These are phyloP conservation scores for Eucalyptus marginata DNA, from an alignment of 345 rosid genomes.

Conservation along the genomic window DNA sequence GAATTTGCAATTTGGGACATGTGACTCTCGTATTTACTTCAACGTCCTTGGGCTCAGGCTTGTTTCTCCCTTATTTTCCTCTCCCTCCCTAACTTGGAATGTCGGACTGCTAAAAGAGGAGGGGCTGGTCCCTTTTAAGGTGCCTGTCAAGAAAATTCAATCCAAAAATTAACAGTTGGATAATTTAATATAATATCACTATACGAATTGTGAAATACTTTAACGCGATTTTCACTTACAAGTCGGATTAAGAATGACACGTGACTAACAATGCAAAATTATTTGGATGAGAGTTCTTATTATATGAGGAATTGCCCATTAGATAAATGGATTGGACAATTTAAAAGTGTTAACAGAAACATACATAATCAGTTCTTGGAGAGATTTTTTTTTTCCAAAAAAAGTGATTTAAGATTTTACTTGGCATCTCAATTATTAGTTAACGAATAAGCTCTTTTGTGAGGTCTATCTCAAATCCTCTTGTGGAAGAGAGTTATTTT, in stretches of 20 bases:
- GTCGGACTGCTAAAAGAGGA: background rate
- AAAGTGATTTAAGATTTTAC: background rate
- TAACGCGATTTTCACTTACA: background rate
- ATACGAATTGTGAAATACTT: background rate
- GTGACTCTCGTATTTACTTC: background rate
- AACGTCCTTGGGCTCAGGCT: background rate
- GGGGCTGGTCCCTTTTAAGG: background rate
- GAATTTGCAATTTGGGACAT: background rate
- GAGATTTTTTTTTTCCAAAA: background rate
- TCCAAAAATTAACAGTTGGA: background rate
- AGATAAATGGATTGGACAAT: background rate
- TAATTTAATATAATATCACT: background rate
- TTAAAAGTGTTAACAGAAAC: background rate
- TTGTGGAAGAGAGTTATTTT: background rate
- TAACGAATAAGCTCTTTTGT: background rate
- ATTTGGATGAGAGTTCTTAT: background rate
- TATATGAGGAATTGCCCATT: background rate
- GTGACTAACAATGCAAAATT: background rate
- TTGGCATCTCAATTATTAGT: background rate
- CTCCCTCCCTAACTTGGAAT: background rate
- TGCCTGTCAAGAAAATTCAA: background rate
- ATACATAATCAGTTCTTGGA: background rate
- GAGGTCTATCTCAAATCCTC: background rate
- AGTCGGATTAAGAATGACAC: rapidly evolving
- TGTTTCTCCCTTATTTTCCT: background rate